Conservation (phyloP, 1,284 basidiomycete species). For the Ustilago trichophora region DNA sequence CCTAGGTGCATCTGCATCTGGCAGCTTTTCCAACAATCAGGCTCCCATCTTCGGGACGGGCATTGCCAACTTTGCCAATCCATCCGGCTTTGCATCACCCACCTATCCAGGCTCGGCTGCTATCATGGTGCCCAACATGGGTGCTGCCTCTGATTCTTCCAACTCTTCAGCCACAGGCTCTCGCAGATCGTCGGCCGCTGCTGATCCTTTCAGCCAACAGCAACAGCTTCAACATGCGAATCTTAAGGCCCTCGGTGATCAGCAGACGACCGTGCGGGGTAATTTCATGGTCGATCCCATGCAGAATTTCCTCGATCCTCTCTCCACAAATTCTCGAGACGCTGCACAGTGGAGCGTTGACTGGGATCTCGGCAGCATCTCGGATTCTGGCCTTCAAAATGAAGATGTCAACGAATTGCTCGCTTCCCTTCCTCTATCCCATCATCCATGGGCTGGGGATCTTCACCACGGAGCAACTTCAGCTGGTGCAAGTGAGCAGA, state of each 20-base stretch:
- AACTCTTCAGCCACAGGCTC: slow-evolving; percentile 24
- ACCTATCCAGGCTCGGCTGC: slow-evolving; percentile 4
- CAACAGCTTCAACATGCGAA: slow-evolving; percentile 12
- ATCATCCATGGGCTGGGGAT: slow-evolving; percentile 52
- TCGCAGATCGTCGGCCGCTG: slow-evolving; percentile 22
- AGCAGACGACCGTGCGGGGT: slow-evolving; percentile 7
- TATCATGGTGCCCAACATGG: slow-evolving; percentile 13
- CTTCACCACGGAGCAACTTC: slow-evolving; percentile 27
- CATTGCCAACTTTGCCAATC: slow-evolving; percentile 5
- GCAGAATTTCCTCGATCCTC: slow-evolving; percentile 31
- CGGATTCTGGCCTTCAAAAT: slow-evolving; percentile 21
- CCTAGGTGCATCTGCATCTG: slow-evolving; percentile 5
- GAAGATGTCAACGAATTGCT: slow-evolving; percentile 28
- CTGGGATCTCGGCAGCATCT: slow-evolving; percentile 39
- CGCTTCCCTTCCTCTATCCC: slow-evolving; percentile 42
- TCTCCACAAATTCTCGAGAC: slow-evolving; percentile 9
- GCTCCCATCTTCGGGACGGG: slow-evolving; percentile 12
- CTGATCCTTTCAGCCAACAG: slow-evolving; percentile 15
- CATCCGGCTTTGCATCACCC: slow-evolving; percentile 16
- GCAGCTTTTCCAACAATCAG: slow-evolving; percentile 4
- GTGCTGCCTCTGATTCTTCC: slow-evolving; percentile 26
- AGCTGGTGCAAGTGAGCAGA: background rate
- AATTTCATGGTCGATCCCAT: slow-evolving; percentile 12
- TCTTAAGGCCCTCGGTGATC: slow-evolving; percentile 1
- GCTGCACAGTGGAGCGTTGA: slow-evolving; percentile 30